phyloP scores from a whole-genome alignment of 1,139 yeast species.

The Pneumocystis carinii region DNA sequence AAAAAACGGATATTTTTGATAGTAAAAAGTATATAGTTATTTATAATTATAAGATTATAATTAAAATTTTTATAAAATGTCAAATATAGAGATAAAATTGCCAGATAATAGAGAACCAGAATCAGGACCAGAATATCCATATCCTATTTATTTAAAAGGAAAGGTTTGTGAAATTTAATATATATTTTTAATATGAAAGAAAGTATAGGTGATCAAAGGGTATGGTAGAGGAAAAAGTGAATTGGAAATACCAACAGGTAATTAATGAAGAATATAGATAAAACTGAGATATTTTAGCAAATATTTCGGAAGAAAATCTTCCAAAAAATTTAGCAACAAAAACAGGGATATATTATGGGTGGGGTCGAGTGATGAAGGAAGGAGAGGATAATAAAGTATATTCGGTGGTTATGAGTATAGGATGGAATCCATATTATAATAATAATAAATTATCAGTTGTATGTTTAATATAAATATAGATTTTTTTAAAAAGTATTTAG shows the following conservation, averaged over 20 bases:
- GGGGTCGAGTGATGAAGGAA: slow-evolving; percentile 36
- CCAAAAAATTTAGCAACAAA: slow-evolving; percentile 27
- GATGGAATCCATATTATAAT: slow-evolving; percentile 87
- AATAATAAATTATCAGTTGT: slow-evolving; percentile 54
- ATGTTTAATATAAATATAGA: neutral
- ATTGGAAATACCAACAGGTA: slow-evolving; percentile 91
- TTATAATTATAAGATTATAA: too few relatives aligned
- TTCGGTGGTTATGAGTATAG: slow-evolving; percentile 91
- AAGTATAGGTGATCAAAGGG: slow-evolving; percentile 47
- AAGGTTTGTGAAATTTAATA: neutral
- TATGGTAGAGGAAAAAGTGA: slow-evolving; percentile 93
- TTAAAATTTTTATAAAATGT: neutral
- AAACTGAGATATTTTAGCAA: slow-evolving; percentile 38
- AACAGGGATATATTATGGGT: slow-evolving; percentile 88
- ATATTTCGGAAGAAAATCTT: slow-evolving; percentile 30
- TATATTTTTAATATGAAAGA: neutral
- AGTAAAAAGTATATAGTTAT: too few relatives aligned
- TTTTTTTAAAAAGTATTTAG: neutral
- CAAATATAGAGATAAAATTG: neutral
- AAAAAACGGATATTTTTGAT: too few relatives aligned
- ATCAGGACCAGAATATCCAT: neutral
- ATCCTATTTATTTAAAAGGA: neutral
- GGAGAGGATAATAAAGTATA: slow-evolving; percentile 31
- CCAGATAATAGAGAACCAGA: neutral
- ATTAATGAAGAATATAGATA: slow-evolving; percentile 23